phyloP scores from a whole-genome alignment of 1,284 basidiomycete genomes.

The Pyrrhoderma lamaoense region DNA sequence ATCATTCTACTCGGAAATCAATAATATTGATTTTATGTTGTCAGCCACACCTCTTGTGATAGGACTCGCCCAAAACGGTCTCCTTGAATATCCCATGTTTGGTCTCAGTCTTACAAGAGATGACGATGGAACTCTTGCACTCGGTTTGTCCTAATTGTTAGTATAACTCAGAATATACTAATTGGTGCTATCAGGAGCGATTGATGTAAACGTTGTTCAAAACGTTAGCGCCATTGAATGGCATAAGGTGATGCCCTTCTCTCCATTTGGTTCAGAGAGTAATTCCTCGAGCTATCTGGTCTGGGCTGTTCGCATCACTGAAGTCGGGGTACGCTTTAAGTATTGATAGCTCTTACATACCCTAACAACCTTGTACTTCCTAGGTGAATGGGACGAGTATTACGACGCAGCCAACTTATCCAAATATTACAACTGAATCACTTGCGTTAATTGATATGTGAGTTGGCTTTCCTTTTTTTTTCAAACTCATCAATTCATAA shows the following conservation, averaged over 20 bases:
- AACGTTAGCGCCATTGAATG: conserved; percentile 56
- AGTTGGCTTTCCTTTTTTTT: conserved; percentile 24
- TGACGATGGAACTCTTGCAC: conserved; percentile 49
- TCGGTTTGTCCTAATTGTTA: conserved; percentile 37
- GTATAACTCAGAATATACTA: conserved; percentile 4
- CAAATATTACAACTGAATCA: conserved; percentile 48
- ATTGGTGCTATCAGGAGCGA: conserved; percentile 42
- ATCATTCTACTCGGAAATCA: neutral
- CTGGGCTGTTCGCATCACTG: conserved; percentile 66
- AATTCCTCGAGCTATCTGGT: conserved; percentile 70
- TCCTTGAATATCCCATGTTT: conserved; percentile 66
- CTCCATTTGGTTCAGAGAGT: conserved; percentile 47
- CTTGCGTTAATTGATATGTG: conserved; percentile 74
- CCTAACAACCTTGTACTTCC: conserved; percentile 10
- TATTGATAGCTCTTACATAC: neutral
- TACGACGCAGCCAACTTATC: conserved; percentile 60
- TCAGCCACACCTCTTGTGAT: conserved; percentile 61
- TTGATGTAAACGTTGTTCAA: conserved; percentile 59
- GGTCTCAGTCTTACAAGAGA: conserved; percentile 57
- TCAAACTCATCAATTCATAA: conserved; percentile 3
- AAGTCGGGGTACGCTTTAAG: conserved; percentile 47
- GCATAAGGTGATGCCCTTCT: conserved; percentile 68
- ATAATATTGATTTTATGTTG: neutral
- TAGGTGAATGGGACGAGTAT: conserved; percentile 58
- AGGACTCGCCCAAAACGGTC: conserved; percentile 51